Evolutionary conservation across 1,284 basidiomycete genomes (phyloP), one percentile per base, ranked within the genome.

Genomic region (Cutaneotrichosporon spelunceum): DNA sequence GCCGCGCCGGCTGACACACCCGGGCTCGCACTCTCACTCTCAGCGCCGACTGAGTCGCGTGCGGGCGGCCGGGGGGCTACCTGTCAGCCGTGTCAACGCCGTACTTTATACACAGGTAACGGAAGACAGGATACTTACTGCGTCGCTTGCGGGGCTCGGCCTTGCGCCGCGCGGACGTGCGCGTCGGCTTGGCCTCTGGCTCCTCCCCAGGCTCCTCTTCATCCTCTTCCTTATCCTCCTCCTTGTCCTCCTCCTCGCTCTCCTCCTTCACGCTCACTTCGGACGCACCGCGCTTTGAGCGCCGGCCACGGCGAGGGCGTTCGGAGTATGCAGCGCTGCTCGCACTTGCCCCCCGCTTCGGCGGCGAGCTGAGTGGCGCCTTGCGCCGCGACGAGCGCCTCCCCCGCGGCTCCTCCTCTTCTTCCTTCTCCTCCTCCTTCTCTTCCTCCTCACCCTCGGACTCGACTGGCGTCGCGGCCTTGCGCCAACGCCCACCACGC

Each of bases 11-110:
- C 50, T 14, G 64, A 57, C 13, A 59, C 47, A 8, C 42, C 23
- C 30, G 45, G 45, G 49, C 59, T 47, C 42, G 30, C 45, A 27
- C 27, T 55, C 29, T 34, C 56, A n/a, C 45, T 53, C 53, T 69
- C 71, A 60, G 34, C 64, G 48, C 61, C 64, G 59, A 47, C 68
- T 57, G 62, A 65, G 44, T 68, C 69, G 61, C 63, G 64, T 62
- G 60, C 65, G 62, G 60, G 66, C 68, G 65, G 59, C 59, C 67
- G 67, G 62, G 63, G 67, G 66, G 64, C 60, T 65, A 67, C 69
- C 66, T 72, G 69, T 72, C 67, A 72, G 71, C 70, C 49, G 60
- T 45, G 45, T 27, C 19, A 27, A n/a, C 14, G 33, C 26, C 60
- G 53, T 55, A 34, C 26, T 54, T 29, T 48, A 48, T 48, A 24